Base-by-base conservation (phyloP, 2,329 filamentous ascomycete species). In the Fusarium circinatum region DNA sequence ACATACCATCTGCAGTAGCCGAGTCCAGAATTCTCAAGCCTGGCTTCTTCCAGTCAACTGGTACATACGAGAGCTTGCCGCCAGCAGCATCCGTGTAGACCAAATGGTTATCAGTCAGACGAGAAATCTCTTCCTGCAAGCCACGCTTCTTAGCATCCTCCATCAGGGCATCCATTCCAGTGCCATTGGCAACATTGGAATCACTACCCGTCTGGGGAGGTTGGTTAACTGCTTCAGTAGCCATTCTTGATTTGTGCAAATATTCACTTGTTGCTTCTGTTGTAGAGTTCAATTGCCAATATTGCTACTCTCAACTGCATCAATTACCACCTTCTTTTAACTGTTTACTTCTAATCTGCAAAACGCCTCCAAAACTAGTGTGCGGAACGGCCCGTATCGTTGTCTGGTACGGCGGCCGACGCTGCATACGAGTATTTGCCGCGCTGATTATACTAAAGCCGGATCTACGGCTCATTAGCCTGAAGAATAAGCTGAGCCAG, bases 101-200 rank as follows among this genome's bases (percentile, higher is more conserved):
- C 36, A 61, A 15, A 54, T 61, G 58, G 28, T 61, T 61, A 26
- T 61, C 58, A 14, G 58, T 61, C 1, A 61, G 28, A 14, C 58
- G 58, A 3, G 58, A 61, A 4, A 61, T 61, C 1, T 61, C 58
- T 24, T 61, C 58, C n/a, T 61, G 45, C 36, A 61, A 26, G 28
- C 58, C 58, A 18, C 58, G 47, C n/a, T 54, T 61, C n/a, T 61
- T 61, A 4, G 58, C 58, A 28, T 61, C 58, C 17, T 61, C 45
- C 58, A 61, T 61, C 14, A 61, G 8, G 10, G 58, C 58, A 54
- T 61, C 58, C 58, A 61, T 61, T 6, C 58, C 58, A 24, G 58
- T 61, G 58, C 58, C 58, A 54, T 61, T 61, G 11, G 58, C 28
- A 42, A 61, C 48, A 7, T 36, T 61, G 58, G 58, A 24, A 5